Percentiles rank a stretch among this genome's conserved stretches.
phyloP scores from a whole-genome alignment of 1,284 basidiomycete species.

The Rhodotorula sp. region DNA sequence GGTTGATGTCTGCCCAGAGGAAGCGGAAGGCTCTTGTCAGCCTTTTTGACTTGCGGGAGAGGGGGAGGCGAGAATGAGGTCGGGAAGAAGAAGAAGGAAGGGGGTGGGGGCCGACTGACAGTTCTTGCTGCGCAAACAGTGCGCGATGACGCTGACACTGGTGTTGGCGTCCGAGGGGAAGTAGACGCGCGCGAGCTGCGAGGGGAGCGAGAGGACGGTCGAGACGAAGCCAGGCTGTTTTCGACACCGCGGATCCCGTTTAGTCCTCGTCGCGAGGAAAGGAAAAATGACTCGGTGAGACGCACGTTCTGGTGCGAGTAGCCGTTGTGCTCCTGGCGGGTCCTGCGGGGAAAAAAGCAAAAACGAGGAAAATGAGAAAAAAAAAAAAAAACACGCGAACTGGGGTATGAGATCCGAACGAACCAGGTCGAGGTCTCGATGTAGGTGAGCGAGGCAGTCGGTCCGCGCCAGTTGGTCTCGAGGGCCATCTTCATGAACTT shows the following conservation, averaged over 20 bases:
- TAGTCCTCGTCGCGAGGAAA: no score
- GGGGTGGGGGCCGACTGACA: conserved; percentile 47
- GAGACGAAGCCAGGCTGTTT: conserved; percentile 70
- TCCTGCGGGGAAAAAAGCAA: background rate
- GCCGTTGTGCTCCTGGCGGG: conserved; percentile 54
- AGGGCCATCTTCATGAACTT: conserved; percentile 71
- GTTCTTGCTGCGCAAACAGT: conserved; percentile 76
- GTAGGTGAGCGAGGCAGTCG: conserved; percentile 74
- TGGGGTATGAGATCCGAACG: no score
- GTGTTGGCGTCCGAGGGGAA: conserved; percentile 87
- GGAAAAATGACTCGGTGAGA: no score
- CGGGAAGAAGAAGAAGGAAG: no score
- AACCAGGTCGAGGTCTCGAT: conserved; percentile 52
- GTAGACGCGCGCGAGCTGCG: conserved; percentile 72
- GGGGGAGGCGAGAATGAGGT: no score
- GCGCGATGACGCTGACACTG: conserved; percentile 69
- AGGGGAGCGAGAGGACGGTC: conserved; percentile 72
- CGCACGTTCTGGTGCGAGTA: conserved; percentile 52
- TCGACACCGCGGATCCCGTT: no score
- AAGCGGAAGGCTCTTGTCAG: no score
- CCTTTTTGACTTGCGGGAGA: no score
- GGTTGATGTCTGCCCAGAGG: conserved; percentile 60
- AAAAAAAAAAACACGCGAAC: no score
- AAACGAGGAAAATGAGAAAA: no score
- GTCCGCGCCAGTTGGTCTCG: conserved; percentile 73